Evolutionary conservation across 75 land plant genomes (phyloP), one percentile per base, ranked within the genome.

Genomic region (Selaginella moellendorffii): DNA sequence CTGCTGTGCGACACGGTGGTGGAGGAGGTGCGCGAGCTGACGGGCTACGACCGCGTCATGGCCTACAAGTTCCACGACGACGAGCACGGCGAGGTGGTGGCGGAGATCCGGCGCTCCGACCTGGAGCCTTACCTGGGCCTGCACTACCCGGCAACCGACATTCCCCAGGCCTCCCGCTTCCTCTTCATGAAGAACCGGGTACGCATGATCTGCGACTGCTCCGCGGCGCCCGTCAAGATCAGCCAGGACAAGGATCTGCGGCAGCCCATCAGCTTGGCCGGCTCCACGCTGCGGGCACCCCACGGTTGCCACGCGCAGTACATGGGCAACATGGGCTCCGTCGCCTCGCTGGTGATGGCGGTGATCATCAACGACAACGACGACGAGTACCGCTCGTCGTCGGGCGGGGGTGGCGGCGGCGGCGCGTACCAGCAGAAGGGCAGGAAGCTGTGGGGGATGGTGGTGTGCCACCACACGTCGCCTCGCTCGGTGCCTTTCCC

Each of bases 71-170:
- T 90, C 71, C 97, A 90, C 66, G 92, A 87, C 22, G 97, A 90
- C 64, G 97, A 90, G 58, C 97, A 90, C 71, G 97, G 97, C 27
- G 93, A 86, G 70, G 87, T 86, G 29, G 54, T 81, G 14, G 71
- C 90, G 23, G 90, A 86, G 78, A 59, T 86, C 25, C 74, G 78
- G 54, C 74, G 76, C 46, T 77, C 78, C 0, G 92, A 86, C n/a
- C 72, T 87, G 29, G 97, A 90, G 36, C 92, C 97, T 25, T 90
- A 90, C 66, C 56, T 84, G 21, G 97, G 97, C 18, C 73, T 90
- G 58, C 97, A 90, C 68, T 90, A 90, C 69, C 97, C 97, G 0
- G 92, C 97, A 20, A 90, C 97, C 0, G 97, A 90, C 65, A 84
- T 90, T 21, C 97, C 97, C 53, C 97, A 90, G 68, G 97, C 97